These are phyloP conservation scores for Tubosaeta brunneosetosa DNA, from an alignment of 768 basidiomycete genomes.

Conservation along the genomic window DNA sequence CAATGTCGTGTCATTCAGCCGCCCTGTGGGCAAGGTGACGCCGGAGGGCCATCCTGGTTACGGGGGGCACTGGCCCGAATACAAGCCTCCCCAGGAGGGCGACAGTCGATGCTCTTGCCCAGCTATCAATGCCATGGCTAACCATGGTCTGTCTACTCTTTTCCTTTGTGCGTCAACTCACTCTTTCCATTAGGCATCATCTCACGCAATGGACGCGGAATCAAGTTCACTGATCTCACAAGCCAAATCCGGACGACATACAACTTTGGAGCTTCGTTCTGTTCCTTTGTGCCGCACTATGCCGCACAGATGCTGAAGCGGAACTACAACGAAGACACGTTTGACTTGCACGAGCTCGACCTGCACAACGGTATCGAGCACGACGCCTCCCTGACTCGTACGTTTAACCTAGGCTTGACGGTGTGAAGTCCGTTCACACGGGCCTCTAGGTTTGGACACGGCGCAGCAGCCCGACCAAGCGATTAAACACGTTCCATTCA, in stretches of 20 bases:
- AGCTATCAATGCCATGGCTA: slow-evolving; percentile 75
- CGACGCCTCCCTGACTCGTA: slow-evolving; percentile 33
- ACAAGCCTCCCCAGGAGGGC: slow-evolving; percentile 47
- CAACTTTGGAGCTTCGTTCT: slow-evolving; percentile 69
- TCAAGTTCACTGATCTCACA: slow-evolving; percentile 50
- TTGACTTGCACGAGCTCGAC: slow-evolving; percentile 64
- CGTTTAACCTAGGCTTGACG: neutral
- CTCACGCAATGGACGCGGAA: slow-evolving; percentile 63
- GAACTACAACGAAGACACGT: slow-evolving; percentile 50
- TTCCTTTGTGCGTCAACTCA: neutral
- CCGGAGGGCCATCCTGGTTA: slow-evolving; percentile 52
- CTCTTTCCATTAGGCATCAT: slow-evolving; percentile 31
- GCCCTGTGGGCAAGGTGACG: slow-evolving; percentile 47
- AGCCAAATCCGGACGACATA: slow-evolving; percentile 49
- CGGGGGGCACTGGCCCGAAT: slow-evolving; percentile 71
- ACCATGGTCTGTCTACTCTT: slow-evolving; percentile 54
- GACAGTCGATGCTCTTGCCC: slow-evolving; percentile 75
- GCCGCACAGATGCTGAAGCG: slow-evolving; percentile 55
- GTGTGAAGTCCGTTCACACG: neutral
- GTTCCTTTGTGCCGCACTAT: slow-evolving; percentile 58
- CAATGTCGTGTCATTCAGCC: slow-evolving; percentile 19
- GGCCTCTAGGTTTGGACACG: slow-evolving; percentile 49
- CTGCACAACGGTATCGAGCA: slow-evolving; percentile 59
- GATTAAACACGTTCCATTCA: slow-evolving; percentile 43
- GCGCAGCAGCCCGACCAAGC: slow-evolving; percentile 47